Conservation (phyloP, 331 rosid genomes). For the Dryas integrifolia region DNA sequence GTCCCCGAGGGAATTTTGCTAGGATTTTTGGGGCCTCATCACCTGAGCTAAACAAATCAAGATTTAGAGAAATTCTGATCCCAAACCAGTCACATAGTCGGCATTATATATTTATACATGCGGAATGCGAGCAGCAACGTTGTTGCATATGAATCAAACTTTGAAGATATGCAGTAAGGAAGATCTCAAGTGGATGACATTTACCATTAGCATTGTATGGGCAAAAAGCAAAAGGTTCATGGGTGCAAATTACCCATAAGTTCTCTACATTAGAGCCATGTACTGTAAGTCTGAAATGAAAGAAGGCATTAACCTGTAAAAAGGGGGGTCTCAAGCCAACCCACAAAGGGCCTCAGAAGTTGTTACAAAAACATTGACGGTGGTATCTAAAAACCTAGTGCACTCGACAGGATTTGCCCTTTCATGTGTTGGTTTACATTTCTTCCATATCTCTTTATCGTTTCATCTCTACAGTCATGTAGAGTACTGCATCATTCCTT, state of each 20-base stretch:
- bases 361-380: conserved; percentile 33
- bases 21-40: too few relatives aligned
- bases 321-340: conserved; percentile 26
- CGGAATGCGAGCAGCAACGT: background rate
- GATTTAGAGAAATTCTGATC: background rate
- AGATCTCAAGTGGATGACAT: background rate
- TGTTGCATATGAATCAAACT: background rate
- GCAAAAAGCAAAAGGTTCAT: conserved; percentile 12
- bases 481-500: conserved; percentile 8
- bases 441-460: conserved; percentile 19
- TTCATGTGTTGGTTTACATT: conserved; percentile 17
- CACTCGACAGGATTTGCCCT: conserved; percentile 25
- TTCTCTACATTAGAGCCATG: conserved; percentile 32
- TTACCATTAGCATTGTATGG: conserved; percentile 1
- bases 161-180: background rate
- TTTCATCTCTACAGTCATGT: background rate
- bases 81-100: background rate
- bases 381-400: conserved; percentile 18
- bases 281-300: conserved; percentile 2
- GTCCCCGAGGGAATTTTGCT: too few relatives aligned
- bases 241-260: conserved; percentile 35
- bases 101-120: background rate
- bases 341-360: conserved; percentile 39
- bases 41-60: background rate
- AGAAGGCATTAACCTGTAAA: conserved; percentile 35